Percentiles rank a stretch among this genome's conserved stretches.
These are phyloP conservation scores for Agroathelia rolfsii DNA, from an alignment of 1,284 basidiomycete species.

Conservation along the genomic window DNA sequence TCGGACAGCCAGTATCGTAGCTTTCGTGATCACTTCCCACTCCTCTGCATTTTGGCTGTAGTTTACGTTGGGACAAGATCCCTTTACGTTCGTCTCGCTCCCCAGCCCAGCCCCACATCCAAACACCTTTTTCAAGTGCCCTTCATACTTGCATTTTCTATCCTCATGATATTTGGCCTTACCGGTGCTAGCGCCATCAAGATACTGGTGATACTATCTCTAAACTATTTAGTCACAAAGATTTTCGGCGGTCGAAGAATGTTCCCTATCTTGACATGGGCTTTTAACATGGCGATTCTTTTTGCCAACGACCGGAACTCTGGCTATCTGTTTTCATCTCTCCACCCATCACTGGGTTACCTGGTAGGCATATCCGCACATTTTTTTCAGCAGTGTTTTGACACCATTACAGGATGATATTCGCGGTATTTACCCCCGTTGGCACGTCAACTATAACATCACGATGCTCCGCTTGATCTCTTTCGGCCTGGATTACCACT, in stretches of 20 bases:
- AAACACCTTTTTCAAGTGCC: conserved; percentile 36
- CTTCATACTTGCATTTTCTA: conserved; percentile 54
- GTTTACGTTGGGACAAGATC: conserved; percentile 38
- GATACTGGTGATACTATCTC: conserved; percentile 57
- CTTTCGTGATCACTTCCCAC: conserved; percentile 67
- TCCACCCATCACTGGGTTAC: conserved; percentile 45
- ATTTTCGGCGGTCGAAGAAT: conserved; percentile 29
- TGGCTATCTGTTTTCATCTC: conserved; percentile 62
- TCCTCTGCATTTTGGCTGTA: conserved; percentile 43
- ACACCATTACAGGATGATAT: conserved; percentile 60
- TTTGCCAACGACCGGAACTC: conserved; percentile 72
- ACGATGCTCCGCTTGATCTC: conserved; percentile 92
- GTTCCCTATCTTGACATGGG: conserved; percentile 55
- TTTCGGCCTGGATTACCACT: conserved; percentile 88
- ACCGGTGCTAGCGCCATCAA: conserved; percentile 86
- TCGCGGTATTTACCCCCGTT: conserved; percentile 70
- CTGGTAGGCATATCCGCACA: conserved; percentile 33
- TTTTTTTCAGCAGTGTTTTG: background rate
- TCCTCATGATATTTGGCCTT: conserved; percentile 66
- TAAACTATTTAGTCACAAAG: conserved; percentile 67
- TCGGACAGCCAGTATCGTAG: conserved; percentile 80
- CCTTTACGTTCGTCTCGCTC: conserved; percentile 27
- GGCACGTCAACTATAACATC: conserved; percentile 95
- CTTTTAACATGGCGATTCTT: conserved; percentile 67
- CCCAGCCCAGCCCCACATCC: conserved; percentile 13